A percentile compares a stretch with the other conserved stretches of the same genome.
Conservation (phyloP, 345 rosid species). For the Toxicodendron radicans region DNA sequence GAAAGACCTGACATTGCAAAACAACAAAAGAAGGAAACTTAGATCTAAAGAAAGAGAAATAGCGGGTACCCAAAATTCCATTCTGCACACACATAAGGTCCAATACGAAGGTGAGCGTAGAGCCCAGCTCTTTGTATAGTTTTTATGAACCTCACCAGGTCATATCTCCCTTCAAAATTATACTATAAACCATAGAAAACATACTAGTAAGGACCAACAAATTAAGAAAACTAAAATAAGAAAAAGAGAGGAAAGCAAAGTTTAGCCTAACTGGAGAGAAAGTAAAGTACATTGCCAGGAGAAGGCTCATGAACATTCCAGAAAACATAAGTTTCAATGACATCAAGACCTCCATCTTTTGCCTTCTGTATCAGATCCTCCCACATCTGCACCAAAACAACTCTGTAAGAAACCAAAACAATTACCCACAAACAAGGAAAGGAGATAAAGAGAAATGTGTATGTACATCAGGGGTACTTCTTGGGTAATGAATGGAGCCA, state of each 20-base stretch:
- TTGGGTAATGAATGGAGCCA: constrained; percentile 92
- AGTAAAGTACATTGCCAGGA: constrained; percentile 74
- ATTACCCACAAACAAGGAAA: neutral
- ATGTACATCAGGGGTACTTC: constrained; percentile 85
- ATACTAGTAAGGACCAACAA: neutral
- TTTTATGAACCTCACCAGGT: constrained; percentile 91
- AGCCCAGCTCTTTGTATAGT: constrained; percentile 80
- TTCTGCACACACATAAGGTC: constrained; percentile 98
- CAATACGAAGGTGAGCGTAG: constrained; percentile 94
- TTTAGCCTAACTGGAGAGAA: neutral
- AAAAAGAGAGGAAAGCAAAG: neutral
- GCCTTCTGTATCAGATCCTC: constrained; percentile 98
- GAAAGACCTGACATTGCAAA: neutral
- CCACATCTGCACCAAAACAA: constrained; percentile 74
- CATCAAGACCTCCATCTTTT: constrained; percentile 93
- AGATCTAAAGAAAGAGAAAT: constrained; percentile 33
- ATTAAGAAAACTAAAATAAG: neutral
- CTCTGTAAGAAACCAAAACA: constrained; percentile 7
- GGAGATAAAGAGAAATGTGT: neutral
- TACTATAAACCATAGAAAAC: constrained; percentile 43
- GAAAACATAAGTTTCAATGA: constrained; percentile 93
- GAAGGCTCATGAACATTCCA: constrained; percentile 99
- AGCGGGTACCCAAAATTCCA: constrained; percentile 94
- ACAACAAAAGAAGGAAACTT: neutral
- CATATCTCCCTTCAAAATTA: constrained; percentile 91